A percentile compares a stretch with the other conserved stretches of the same genome.
Evolutionary conservation across 192 early-diverging fungal genomes (phyloP).

Genomic region (Backusella psychrophila): DNA sequence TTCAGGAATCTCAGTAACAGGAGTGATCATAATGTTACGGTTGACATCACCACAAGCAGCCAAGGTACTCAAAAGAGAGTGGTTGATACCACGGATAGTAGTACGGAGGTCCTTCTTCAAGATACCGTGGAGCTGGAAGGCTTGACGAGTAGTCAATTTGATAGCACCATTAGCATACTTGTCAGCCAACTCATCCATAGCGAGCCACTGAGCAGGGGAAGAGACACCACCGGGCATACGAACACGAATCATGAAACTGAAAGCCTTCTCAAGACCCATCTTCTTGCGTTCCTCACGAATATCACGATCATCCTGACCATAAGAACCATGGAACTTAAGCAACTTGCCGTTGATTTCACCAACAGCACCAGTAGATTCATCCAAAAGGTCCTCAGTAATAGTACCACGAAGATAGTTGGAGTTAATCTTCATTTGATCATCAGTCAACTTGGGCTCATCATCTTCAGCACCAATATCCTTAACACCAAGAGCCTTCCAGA

Average conservation of each 20-base stretch:
- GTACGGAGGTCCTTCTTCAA: constrained; percentile 87
- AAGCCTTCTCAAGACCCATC: constrained; percentile 89
- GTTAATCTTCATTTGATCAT: constrained; percentile 90
- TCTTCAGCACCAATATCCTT: constrained; percentile 63
- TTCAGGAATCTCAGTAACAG: constrained; percentile 78
- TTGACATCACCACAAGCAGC: constrained; percentile 99
- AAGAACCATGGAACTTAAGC: constrained; percentile 96
- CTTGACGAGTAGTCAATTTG: constrained; percentile 95
- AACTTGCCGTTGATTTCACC: constrained; percentile 90
- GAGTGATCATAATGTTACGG: constrained; percentile 93
- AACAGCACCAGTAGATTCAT: constrained; percentile 80
- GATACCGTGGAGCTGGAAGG: constrained; percentile 96
- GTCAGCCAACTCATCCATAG: constrained; percentile 90
- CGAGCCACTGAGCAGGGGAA: constrained; percentile 87
- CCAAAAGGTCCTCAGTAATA: constrained; percentile 81
- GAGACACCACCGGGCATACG: constrained; percentile 91
- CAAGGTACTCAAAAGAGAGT: constrained; percentile 85
- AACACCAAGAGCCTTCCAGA: constrained; percentile 85
- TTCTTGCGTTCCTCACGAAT: constrained; percentile 79
- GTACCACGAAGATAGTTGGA: constrained; percentile 93
- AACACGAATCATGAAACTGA: constrained; percentile 95
- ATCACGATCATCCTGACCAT: constrained; percentile 97
- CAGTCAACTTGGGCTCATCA: constrained; percentile 68
- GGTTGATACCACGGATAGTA: constrained; percentile 92
- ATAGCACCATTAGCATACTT: constrained; percentile 82